These are phyloP conservation scores for Fagus crenata DNA, from an alignment of 306 rosid species.

Conservation along the genomic window DNA sequence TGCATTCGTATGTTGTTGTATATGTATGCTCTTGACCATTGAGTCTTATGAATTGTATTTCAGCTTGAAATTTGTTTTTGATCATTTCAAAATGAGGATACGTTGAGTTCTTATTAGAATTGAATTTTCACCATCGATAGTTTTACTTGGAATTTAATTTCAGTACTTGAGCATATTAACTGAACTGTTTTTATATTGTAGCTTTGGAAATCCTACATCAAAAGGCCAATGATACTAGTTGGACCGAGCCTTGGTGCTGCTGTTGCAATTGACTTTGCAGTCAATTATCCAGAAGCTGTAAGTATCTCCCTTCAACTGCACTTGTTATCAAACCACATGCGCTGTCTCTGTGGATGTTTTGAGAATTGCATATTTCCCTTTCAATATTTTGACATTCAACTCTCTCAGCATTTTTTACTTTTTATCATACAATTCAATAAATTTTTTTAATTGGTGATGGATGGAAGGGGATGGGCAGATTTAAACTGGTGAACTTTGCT, in stretches of 20 bases:
- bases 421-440: neutral
- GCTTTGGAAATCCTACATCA: slow-evolving; percentile 84
- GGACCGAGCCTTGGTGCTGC: slow-evolving; percentile 99
- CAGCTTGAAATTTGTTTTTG: neutral
- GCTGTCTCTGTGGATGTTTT: neutral
- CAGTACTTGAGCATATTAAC: neutral
- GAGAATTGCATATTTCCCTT: neutral
- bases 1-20: neutral
- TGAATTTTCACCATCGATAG: neutral
- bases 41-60: neutral
- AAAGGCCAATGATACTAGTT: slow-evolving; percentile 81
- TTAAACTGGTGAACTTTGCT: no score
- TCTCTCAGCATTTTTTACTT: neutral
- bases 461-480: no score
- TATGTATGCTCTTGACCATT: neutral
- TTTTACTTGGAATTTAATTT: neutral
- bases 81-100: neutral
- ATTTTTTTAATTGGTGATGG: no score
- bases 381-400: neutral
- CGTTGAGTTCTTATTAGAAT: neutral
- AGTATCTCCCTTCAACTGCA: slow-evolving; percentile 33
- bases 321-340: slow-evolving; percentile 10
- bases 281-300: slow-evolving; percentile 91
- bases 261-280: slow-evolving; percentile 86
- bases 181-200: slow-evolving; percentile 20